These are phyloP conservation scores for Thymus quinquecostatus DNA, from an alignment of 257 asterid species.

Conservation along the genomic window DNA sequence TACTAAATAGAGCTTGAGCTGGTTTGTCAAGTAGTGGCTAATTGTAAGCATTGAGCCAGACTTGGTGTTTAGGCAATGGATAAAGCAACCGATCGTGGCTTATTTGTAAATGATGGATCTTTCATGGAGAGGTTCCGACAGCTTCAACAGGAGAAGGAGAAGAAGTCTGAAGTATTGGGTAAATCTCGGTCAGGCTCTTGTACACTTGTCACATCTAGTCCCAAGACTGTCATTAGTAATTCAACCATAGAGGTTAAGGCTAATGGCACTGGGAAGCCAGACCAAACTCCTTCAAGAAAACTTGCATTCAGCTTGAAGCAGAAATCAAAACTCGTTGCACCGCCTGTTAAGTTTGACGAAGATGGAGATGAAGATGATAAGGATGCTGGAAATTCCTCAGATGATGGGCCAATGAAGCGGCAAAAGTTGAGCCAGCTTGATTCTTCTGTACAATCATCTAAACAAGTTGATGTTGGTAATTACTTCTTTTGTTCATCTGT, in stretches of 20 bases:
- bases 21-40: slow-evolving; percentile 71
- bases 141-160: slow-evolving; percentile 77
- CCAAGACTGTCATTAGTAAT: slow-evolving; percentile 67
- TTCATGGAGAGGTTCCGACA: slow-evolving; percentile 97
- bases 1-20: slow-evolving; percentile 66
- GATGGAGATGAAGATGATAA: slow-evolving; percentile 74
- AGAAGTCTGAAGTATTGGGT: slow-evolving; percentile 42
- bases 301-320: slow-evolving; percentile 95
- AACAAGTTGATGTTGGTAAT: slow-evolving; percentile 84
- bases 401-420: slow-evolving; percentile 68
- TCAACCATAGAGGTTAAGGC: slow-evolving; percentile 48
- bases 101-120: slow-evolving; percentile 93
- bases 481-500: slow-evolving; percentile 45
- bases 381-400: slow-evolving; percentile 63
- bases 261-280: slow-evolving; percentile 44
- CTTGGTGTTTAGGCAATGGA: slow-evolving; percentile 64
- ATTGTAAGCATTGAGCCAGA: slow-evolving; percentile 45
- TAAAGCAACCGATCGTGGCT: slow-evolving; percentile 58
- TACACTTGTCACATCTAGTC: slow-evolving; percentile 52
- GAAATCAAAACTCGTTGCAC: slow-evolving; percentile 72
- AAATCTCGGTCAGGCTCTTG: slow-evolving; percentile 51
- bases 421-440: slow-evolving; percentile 58
- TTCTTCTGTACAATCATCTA: slow-evolving; percentile 49
- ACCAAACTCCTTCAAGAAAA: slow-evolving; percentile 63
- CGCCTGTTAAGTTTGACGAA: slow-evolving; percentile 74